These are phyloP conservation scores for Ustulina deusta DNA, from an alignment of 2,329 filamentous ascomycete species.

Conservation along the genomic window DNA sequence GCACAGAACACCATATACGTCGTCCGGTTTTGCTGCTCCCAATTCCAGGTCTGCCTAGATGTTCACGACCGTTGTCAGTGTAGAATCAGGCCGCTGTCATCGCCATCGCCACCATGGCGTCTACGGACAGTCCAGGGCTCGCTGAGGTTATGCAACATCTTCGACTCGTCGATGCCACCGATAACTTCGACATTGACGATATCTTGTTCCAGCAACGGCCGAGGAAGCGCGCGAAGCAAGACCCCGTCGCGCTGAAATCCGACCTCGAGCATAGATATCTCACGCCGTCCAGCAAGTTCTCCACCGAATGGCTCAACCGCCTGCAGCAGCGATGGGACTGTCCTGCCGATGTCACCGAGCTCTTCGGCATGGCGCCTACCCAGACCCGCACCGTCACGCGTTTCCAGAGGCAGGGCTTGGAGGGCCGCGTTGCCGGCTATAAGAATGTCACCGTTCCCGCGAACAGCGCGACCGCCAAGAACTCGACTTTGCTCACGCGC, in stretches of 20 bases:
- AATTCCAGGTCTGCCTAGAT: neutral
- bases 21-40: neutral
- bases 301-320: conserved; percentile 85
- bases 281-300: conserved; percentile 82
- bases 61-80: neutral
- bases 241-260: conserved; percentile 73
- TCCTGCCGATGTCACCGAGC: conserved; percentile 80
- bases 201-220: conserved; percentile 63
- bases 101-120: conserved; percentile 44
- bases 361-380: conserved; percentile 89
- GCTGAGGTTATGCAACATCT: conserved; percentile 64
- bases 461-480: conserved; percentile 90
- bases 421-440: conserved; percentile 93
- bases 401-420: conserved; percentile 89
- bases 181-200: conserved; percentile 64
- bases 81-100: neutral
- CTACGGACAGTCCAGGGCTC: conserved; percentile 51
- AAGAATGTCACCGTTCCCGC: conserved; percentile 93
- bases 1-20: neutral
- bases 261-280: conserved; percentile 83
- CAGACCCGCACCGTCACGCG: conserved; percentile 95
- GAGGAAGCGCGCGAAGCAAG: conserved; percentile 60
- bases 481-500: conserved; percentile 87
- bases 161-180: conserved; percentile 55
- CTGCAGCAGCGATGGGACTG: conserved; percentile 92